These are phyloP conservation scores for Oenanthe sinensis DNA, from an alignment of 129 eudicot species.

Conservation along the genomic window DNA sequence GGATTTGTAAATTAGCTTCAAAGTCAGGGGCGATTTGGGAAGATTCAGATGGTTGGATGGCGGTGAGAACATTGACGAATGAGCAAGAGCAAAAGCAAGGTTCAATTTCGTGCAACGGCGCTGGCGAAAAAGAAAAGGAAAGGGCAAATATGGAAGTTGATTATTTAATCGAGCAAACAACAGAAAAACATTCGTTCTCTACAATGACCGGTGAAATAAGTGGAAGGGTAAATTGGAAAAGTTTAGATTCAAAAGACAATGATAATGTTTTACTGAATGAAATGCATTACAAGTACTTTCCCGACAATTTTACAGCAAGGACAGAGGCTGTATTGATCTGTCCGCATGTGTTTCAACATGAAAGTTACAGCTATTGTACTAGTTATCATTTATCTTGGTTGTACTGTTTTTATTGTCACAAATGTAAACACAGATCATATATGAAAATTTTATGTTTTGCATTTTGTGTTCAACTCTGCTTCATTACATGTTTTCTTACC, in stretches of 20 bases:
- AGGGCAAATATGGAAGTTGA: conserved; percentile 15
- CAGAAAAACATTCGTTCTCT: conserved; percentile 22
- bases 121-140: conserved; percentile 5
- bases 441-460: background rate
- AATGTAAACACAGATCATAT: conserved; percentile 5
- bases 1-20: conserved; percentile 40
- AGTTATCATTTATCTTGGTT: background rate
- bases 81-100: background rate
- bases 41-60: conserved; percentile 65
- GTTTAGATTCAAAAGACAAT: conserved; percentile 12
- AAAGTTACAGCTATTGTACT: conserved; percentile 12
- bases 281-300: background rate
- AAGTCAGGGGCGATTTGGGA: conserved; percentile 43
- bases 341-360: background rate
- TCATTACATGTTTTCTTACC: background rate
- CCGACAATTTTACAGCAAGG: background rate
- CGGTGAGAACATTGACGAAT: conserved; percentile 23
- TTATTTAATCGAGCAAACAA: conserved; percentile 8
- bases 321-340: conserved; percentile 6
- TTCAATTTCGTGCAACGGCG: background rate
- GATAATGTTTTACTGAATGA: background rate
- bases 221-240: conserved; percentile 28
- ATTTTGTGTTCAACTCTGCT: background rate
- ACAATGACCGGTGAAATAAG: conserved; percentile 11
- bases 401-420: background rate